phyloP scores from a whole-genome alignment of 1,139 yeast genomes.

The Lipomyces yarrowii region DNA sequence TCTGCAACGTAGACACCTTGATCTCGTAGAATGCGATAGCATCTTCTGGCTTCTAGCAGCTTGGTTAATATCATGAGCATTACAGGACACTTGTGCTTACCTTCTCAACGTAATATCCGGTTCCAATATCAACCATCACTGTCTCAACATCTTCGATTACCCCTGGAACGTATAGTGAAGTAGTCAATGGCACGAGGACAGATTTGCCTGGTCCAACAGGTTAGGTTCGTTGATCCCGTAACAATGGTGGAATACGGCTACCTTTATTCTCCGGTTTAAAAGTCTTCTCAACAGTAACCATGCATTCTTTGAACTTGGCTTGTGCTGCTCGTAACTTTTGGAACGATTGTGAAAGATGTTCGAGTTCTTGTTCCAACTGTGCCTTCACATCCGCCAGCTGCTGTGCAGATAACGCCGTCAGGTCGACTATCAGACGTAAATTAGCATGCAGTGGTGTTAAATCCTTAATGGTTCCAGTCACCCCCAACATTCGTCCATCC shows the following conservation, averaged over 20 bases:
- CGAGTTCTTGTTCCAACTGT: constrained; percentile 81
- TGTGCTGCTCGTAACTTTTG: constrained; percentile 86
- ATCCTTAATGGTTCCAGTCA: background rate
- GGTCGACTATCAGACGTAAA: constrained; percentile 46
- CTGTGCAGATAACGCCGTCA: constrained; percentile 73
- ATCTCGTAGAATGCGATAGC: constrained; percentile 73
- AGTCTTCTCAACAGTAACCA: constrained; percentile 64
- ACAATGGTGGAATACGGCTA: constrained; percentile 1
- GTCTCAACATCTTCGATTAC: constrained; percentile 57
- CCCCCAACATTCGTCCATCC: background rate
- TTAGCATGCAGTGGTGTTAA: background rate
- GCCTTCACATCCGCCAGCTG: constrained; percentile 84
- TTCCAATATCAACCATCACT: constrained; percentile 92
- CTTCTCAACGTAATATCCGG: constrained; percentile 92
- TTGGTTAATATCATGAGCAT: background rate
- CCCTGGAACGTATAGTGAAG: constrained; percentile 90
- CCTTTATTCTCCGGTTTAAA: constrained; percentile 50
- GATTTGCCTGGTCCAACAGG: constrained; percentile 44
- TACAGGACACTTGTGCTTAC: constrained; percentile 24
- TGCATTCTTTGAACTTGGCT: constrained; percentile 79
- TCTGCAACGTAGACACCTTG: constrained; percentile 71
- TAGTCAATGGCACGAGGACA: constrained; percentile 82
- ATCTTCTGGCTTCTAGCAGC: constrained; percentile 51
- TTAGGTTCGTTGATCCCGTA: background rate
- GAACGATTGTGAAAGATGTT: constrained; percentile 80